Evolutionary conservation across 108 stramenopile genomes (phyloP).

Genomic region (Epithemia pelagica): DNA sequence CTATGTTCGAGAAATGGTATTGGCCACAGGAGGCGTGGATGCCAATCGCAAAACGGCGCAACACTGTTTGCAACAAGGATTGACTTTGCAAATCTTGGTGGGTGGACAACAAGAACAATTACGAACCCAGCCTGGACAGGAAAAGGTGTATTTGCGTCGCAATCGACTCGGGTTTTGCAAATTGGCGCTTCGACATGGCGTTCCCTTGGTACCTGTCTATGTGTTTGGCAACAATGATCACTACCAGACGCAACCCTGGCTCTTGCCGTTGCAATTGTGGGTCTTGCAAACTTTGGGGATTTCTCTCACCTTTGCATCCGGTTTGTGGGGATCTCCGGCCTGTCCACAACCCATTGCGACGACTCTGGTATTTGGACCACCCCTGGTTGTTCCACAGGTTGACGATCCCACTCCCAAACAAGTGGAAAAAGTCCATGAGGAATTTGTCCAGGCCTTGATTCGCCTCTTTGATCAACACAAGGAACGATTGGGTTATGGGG

Average conservation of each 20-base stretch:
- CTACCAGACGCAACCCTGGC: constrained; percentile 25
- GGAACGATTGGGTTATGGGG: constrained; percentile 22
- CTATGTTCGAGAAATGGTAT: constrained; percentile 47
- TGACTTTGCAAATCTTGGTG: constrained; percentile 36
- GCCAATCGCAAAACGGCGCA: constrained; percentile 42
- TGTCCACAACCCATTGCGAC: constrained; percentile 29
- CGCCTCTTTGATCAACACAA: constrained; percentile 51
- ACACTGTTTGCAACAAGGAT: constrained; percentile 20
- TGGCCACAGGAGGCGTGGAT: constrained; percentile 56
- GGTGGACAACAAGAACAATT: constrained; percentile 57
- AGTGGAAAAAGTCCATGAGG: constrained; percentile 34
- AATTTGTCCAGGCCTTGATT: constrained; percentile 33
- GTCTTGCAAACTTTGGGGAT: constrained; percentile 33
- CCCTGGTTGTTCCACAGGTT: constrained; percentile 7
- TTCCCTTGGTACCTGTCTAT: constrained; percentile 78
- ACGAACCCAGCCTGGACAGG: constrained; percentile 25
- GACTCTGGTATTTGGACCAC: constrained; percentile 26
- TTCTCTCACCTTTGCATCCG: constrained; percentile 28
- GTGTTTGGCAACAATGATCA: constrained; percentile 54
- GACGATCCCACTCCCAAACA: constrained; percentile 21
- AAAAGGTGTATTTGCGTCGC: constrained; percentile 48
- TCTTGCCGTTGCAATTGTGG: constrained; percentile 26
- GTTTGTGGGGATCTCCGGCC: constrained; percentile 20
- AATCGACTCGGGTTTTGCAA: constrained; percentile 87
- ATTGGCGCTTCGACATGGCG: constrained; percentile 61